Percentiles rank a stretch among this genome's conserved stretches.
These are phyloP conservation scores for Hypoxylon sp. DNA, from an alignment of 2,329 filamentous ascomycete genomes.

Conservation along the genomic window DNA sequence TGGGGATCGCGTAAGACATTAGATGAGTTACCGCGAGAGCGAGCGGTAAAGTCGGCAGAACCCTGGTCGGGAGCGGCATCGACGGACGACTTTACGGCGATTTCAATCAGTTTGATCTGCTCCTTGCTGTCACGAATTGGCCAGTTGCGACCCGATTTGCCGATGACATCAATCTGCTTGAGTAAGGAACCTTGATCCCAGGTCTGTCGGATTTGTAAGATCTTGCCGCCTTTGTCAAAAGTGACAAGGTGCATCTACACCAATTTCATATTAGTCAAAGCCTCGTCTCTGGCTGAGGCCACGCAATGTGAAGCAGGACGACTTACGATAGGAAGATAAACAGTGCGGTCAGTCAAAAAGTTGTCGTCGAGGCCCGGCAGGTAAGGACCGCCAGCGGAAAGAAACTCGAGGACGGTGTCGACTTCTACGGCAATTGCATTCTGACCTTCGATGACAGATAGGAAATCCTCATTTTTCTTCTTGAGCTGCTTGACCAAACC, in stretches of 20 bases:
- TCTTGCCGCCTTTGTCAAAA: constrained; percentile 81
- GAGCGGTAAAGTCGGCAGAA: constrained; percentile 55
- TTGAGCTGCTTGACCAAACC: constrained; percentile 78
- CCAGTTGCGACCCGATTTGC: constrained; percentile 91
- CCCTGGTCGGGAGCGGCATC: constrained; percentile 51
- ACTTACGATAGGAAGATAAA: constrained; percentile 84
- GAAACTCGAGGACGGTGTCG: constrained; percentile 85
- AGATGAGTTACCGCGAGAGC: constrained; percentile 64
- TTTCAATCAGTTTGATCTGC: constrained; percentile 80
- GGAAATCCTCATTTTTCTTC: constrained; percentile 83
- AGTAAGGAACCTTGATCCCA: constrained; percentile 97
- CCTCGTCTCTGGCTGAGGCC: neutral
- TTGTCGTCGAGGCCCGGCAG: constrained; percentile 93
- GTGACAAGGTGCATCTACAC: constrained; percentile 85
- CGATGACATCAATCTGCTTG: constrained; percentile 94
- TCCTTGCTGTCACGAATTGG: constrained; percentile 90
- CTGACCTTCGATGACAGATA: constrained; percentile 78
- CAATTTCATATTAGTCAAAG: constrained; percentile 15
- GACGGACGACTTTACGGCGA: constrained; percentile 65
- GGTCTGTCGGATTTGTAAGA: constrained; percentile 85
- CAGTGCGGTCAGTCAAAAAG: constrained; percentile 85
- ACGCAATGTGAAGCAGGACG: neutral
- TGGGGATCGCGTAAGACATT: constrained; percentile 72
- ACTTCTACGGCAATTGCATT: constrained; percentile 80
- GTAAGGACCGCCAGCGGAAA: constrained; percentile 84